These are phyloP conservation scores for Aegle marmelos DNA, from an alignment of 345 rosid species.

Conservation along the genomic window DNA sequence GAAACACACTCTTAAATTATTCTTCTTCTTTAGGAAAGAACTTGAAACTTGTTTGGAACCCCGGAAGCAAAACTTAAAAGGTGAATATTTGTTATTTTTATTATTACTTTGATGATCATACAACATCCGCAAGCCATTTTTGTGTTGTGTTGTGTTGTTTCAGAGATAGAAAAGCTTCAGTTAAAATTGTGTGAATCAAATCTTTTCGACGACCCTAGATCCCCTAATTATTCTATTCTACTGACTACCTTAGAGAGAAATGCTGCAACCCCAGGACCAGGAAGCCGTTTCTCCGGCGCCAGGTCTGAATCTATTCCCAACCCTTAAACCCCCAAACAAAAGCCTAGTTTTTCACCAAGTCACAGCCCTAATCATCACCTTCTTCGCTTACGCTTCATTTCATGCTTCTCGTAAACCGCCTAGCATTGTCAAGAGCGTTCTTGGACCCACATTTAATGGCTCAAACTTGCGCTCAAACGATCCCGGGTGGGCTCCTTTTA, in stretches of 20 bases:
- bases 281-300: conserved; percentile 43
- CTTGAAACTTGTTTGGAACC: background rate
- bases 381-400: conserved; percentile 83
- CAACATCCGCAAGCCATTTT: background rate
- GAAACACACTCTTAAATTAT: background rate
- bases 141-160: background rate
- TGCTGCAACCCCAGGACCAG: conserved; percentile 30
- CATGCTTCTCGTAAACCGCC: conserved; percentile 97
- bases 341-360: conserved; percentile 67
- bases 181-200: too few relatives aligned
- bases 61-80: background rate
- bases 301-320: conserved; percentile 49
- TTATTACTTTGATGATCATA: background rate
- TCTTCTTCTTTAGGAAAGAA: background rate
- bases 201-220: too few relatives aligned
- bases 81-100: background rate
- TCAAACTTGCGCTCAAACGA: conserved; percentile 28
- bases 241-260: background rate
- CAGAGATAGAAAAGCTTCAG: background rate
- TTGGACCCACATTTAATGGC: conserved; percentile 48
- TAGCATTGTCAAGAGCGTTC: conserved; percentile 87
- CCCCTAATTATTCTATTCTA: too few relatives aligned
- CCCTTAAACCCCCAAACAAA: conserved; percentile 56
- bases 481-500: conserved; percentile 83
- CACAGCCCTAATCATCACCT: conserved; percentile 55